Evolutionary conservation across 176 grass and related monocot species (phyloP).

Genomic region (Eleusine indica): DNA sequence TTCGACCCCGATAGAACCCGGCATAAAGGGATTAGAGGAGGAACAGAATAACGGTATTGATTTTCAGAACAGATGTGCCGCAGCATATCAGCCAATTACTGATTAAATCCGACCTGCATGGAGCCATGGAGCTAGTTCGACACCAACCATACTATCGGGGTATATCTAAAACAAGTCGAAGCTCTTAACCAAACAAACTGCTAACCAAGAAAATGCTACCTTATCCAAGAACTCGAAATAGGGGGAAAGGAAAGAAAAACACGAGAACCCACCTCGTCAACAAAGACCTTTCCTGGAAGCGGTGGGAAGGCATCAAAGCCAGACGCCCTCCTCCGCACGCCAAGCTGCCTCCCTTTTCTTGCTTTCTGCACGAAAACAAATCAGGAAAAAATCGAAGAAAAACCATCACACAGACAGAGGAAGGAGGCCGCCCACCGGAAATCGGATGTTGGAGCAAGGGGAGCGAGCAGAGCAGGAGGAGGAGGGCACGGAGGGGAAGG

Average conservation of each 20-base stretch:
- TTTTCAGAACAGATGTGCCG: background rate
- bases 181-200: conserved; percentile 9
- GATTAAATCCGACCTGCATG: background rate
- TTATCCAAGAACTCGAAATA: conserved; percentile 15
- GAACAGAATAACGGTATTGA: background rate
- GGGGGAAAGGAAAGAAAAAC: background rate
- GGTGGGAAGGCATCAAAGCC: conserved; percentile 61
- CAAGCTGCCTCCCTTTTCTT: conserved; percentile 42
- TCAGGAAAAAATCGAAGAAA: background rate
- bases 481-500: conserved; percentile 50
- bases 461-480: conserved; percentile 31
- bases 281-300: conserved; percentile 60
- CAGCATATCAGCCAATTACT: background rate
- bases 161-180: background rate
- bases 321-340: conserved; percentile 59
- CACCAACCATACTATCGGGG: background rate
- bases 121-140: conserved; percentile 16
- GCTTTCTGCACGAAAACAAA: conserved; percentile 34
- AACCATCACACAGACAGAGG: conserved; percentile 7
- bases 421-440: conserved; percentile 13
- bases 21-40: background rate
- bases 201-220: conserved; percentile 12
- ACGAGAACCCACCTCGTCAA: conserved; percentile 64
- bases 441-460: conserved; percentile 29
- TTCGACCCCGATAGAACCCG: background rate